phyloP scores from a whole-genome alignment of 139 green algal species.

The Mychonastes homosphaera region DNA sequence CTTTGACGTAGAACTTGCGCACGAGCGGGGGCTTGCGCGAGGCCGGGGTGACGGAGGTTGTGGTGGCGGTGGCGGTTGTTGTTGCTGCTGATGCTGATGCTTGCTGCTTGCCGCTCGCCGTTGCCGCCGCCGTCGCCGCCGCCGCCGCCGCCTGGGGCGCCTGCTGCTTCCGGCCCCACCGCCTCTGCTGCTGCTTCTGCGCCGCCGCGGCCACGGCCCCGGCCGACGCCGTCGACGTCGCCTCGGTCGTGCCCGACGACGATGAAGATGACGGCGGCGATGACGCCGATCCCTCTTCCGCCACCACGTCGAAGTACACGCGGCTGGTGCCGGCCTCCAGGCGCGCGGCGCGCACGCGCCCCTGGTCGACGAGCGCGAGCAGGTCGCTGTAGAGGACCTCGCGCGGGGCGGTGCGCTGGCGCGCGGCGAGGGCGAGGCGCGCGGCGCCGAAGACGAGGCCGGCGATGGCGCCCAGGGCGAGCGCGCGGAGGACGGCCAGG shows the following conservation, averaged over 20 bases:
- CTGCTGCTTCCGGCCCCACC: not conserved
- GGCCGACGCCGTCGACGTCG: too few species aligned
- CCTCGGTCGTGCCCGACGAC: too few species aligned
- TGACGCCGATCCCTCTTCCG: too few species aligned
- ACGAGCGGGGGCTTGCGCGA: not conserved
- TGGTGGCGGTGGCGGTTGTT: not conserved
- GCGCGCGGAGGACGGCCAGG: conserved; percentile 6
- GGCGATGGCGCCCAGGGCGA: not conserved
- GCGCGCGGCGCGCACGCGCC: conserved; percentile 39
- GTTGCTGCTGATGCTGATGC: not conserved
- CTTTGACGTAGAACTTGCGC: conserved; percentile 22
- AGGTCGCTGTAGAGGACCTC: conserved; percentile 68
- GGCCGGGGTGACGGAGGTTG: not conserved
- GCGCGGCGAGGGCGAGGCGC: not conserved
- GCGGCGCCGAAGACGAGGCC: conserved; percentile 2
- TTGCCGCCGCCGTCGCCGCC: conserved; percentile 1
- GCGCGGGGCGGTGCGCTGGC: conserved; percentile 8
- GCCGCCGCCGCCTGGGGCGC: conserved; percentile 1
- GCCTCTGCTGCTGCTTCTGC: conserved; percentile 6
- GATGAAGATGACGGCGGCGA: too few species aligned
- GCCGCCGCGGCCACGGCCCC: not conserved
- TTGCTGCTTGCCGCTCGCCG: too few species aligned
- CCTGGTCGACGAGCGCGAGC: conserved; percentile 42
- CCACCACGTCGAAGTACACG: conserved; percentile 66
- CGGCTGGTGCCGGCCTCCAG: conserved; percentile 50